phyloP scores from a whole-genome alignment of 2,329 filamentous ascomycete genomes.

The Myriosclerotinia scirpicola region DNA sequence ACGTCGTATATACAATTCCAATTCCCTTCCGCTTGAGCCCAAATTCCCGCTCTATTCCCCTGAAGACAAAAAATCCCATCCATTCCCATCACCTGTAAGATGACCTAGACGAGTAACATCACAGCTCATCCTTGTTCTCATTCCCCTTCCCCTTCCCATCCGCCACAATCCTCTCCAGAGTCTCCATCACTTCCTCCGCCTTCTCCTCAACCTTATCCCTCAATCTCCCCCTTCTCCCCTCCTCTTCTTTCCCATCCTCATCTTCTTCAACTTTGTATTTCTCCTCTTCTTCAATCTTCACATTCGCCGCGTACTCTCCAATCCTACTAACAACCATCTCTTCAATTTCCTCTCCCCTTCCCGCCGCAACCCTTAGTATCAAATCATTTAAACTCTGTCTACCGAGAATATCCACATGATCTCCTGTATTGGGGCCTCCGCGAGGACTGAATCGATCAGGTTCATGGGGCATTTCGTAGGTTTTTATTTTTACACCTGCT shows the following conservation, averaged over 20 bases:
- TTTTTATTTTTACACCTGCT: slow-evolving; percentile 74
- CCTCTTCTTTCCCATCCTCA: slow-evolving; percentile 46
- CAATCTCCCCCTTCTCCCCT: background rate
- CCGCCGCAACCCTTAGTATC: slow-evolving; percentile 81
- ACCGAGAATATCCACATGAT: slow-evolving; percentile 96
- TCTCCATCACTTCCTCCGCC: background rate
- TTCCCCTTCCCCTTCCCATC: too few relatives aligned
- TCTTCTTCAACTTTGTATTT: slow-evolving; percentile 43
- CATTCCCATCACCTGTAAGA: background rate
- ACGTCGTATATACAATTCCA: background rate
- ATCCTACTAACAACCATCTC: slow-evolving; percentile 82
- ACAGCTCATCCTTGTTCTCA: background rate
- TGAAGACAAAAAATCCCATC: background rate
- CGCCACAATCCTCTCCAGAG: background rate
- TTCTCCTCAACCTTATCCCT: background rate
- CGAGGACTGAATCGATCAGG: slow-evolving; percentile 88
- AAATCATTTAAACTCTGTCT: slow-evolving; percentile 87
- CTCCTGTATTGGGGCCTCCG: slow-evolving; percentile 69
- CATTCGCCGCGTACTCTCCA: slow-evolving; percentile 74
- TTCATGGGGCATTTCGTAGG: slow-evolving; percentile 95
- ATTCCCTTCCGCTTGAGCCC: background rate
- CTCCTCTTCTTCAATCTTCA: slow-evolving; percentile 59
- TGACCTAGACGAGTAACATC: background rate
- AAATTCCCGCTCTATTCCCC: background rate
- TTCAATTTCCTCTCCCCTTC: slow-evolving; percentile 75